A percentile compares a stretch with the other conserved stretches of the same genome.
Evolutionary conservation across 2,329 filamentous ascomycete genomes (phyloP).

Genomic region (Botrytis medusae): DNA sequence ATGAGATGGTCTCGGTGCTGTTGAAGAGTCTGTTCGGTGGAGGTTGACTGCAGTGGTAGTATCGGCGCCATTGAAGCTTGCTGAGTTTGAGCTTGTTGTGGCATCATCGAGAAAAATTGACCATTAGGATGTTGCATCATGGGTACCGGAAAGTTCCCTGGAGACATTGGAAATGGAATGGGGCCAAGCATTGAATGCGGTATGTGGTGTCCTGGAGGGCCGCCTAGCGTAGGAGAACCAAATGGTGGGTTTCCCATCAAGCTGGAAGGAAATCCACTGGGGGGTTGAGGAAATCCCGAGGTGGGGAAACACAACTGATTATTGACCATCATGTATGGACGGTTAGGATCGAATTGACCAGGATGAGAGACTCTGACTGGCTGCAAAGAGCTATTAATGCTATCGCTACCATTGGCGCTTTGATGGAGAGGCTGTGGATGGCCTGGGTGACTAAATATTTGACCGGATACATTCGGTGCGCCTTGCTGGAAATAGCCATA

Average conservation of each 20-base stretch:
- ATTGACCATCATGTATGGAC: slow-evolving; percentile 38
- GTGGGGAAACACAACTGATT: slow-evolving; percentile 39
- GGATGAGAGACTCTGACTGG: slow-evolving; percentile 40
- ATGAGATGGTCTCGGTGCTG: slow-evolving; percentile 53
- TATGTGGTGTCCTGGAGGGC: slow-evolving; percentile 19
- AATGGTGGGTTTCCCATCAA: slow-evolving; percentile 36
- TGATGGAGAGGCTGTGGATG: neutral
- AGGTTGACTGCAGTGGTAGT: slow-evolving; percentile 19
- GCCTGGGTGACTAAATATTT: slow-evolving; percentile 22
- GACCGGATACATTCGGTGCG: neutral
- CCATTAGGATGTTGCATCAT: slow-evolving; percentile 27
- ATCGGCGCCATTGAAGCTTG: slow-evolving; percentile 3
- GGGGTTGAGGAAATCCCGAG: slow-evolving; percentile 33
- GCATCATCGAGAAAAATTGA: slow-evolving; percentile 29
- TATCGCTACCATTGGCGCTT: neutral
- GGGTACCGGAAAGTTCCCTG: slow-evolving; percentile 22
- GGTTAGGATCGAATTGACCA: slow-evolving; percentile 39
- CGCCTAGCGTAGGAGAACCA: slow-evolving; percentile 22
- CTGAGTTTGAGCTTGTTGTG: neutral
- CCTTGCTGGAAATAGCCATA: slow-evolving; percentile 27
- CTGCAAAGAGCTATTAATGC: slow-evolving; percentile 20
- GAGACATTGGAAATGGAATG: slow-evolving; percentile 20
- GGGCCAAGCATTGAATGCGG: slow-evolving; percentile 24
- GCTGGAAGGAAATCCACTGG: slow-evolving; percentile 29
- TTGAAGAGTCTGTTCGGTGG: slow-evolving; percentile 34